Evolutionary conservation across 1,284 basidiomycete species (phyloP), one percentile per base, ranked within the genome.

Genomic region (Tilletia setariae): DNA sequence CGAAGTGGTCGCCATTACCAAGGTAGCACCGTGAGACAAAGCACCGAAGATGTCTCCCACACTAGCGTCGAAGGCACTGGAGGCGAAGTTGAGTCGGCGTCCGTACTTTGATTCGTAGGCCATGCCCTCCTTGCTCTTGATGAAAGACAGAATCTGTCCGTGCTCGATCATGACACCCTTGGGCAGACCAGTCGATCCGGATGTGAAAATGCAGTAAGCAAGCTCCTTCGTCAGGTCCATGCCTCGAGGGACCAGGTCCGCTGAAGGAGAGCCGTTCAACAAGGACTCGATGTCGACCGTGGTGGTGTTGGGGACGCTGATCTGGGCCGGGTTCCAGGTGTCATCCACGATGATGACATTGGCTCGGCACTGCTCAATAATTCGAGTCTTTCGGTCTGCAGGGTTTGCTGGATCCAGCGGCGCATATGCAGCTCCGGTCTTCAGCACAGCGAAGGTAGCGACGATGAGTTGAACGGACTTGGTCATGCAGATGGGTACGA

Each of bases 91-190:
- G 21, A 67, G 66, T 16, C 35, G 9, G 51, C 51, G 51, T 42
- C 25, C 35, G 49, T 25, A 67, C 9, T 9, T 21, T 9, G 13
- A 8, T 23, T 25, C 25, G 32, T 43, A 25, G 49, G 16, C 9
- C 19, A 23, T 23, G 9, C 40, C 13, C 30, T 21, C 49, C 16
- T 16, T 28, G 15, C 42, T 23, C 25, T 8, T 25, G 43, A 66
- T 19, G 51, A 56, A 56, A 13, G 51, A 19, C 25, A 28, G n/a
- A 30, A 66, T n/a, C 23, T 43, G 46, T 9, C 35, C 9, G 47
- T 66, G 64, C 32, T 66, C 40, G 64, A 66, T 25, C n/a, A 19
- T 23, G 13, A 53, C 44, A n/a, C n/a, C 40, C 47, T 66, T 66
- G 4, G 64, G 64, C 6, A 23, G 16, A 30, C 64, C 64, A 9